A percentile compares a stretch with the other conserved stretches of the same genome.
These are phyloP conservation scores for Phytophthora citricola DNA, from an alignment of 352 stramenopile species.

Conservation along the genomic window DNA sequence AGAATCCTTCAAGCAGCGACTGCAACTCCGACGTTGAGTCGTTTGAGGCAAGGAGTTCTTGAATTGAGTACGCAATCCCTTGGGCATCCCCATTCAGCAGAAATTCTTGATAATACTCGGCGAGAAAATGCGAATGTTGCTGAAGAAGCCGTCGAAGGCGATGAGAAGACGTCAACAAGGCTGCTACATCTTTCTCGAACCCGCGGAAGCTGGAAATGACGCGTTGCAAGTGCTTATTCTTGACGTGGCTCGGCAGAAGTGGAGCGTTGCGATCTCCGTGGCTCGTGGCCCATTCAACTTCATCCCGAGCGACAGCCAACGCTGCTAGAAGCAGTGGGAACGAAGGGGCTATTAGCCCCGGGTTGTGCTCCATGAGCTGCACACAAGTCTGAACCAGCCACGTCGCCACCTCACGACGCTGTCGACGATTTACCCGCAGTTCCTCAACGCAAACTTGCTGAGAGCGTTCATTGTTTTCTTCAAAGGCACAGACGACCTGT, in stretches of 20 bases:
- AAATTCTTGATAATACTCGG: constrained; percentile 52
- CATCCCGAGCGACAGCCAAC: constrained; percentile 39
- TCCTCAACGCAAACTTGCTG: constrained; percentile 57
- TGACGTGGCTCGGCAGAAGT: constrained; percentile 53
- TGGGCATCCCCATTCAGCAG: constrained; percentile 54
- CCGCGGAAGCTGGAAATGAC: constrained; percentile 31
- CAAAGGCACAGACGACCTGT: constrained; percentile 25
- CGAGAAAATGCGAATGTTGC: constrained; percentile 28
- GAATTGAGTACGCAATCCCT: constrained; percentile 51
- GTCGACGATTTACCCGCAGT: constrained; percentile 42
- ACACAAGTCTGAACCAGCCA: constrained; percentile 49
- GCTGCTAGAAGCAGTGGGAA: constrained; percentile 58
- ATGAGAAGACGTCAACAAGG: constrained; percentile 34
- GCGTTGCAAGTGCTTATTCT: constrained; percentile 59
- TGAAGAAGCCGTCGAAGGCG: constrained; percentile 33
- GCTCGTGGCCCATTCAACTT: constrained; percentile 61
- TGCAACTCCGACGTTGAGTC: constrained; percentile 22
- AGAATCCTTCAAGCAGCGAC: constrained; percentile 54
- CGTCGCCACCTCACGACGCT: constrained; percentile 45
- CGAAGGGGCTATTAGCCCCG: constrained; percentile 45
- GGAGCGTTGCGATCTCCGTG: constrained; percentile 32
- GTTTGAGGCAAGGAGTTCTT: constrained; percentile 22
- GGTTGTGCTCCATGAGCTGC: constrained; percentile 50
- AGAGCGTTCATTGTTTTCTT: constrained; percentile 55
- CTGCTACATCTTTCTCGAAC: constrained; percentile 20